These are phyloP conservation scores for Raddia distichophylla DNA, from an alignment of 176 grass and related monocot genomes.

Conservation along the genomic window DNA sequence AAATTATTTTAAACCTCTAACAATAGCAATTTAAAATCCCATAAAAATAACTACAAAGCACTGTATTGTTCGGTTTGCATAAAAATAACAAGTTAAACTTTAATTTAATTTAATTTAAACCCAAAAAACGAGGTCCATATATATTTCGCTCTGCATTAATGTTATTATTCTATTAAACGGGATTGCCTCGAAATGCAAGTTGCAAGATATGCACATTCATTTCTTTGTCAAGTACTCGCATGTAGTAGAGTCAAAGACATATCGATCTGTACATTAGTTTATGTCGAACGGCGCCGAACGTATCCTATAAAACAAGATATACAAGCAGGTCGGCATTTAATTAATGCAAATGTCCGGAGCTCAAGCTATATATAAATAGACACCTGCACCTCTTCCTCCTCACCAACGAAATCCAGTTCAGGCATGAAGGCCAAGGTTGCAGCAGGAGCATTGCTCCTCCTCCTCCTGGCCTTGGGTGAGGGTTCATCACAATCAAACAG, in stretches of 20 bases:
- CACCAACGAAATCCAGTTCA: not conserved
- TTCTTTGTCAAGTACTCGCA: not conserved
- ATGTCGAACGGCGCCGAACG: too few species aligned
- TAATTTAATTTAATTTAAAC: too few species aligned
- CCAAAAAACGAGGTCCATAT: too few species aligned
- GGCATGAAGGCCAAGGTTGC: constrained; percentile 4
- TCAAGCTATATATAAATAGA: not conserved
- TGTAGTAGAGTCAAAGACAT: not conserved
- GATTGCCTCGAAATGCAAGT: not conserved
- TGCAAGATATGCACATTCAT: not conserved
- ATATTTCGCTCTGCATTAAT: too few species aligned
- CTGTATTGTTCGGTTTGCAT: too few species aligned
- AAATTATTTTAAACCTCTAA: too few species aligned
- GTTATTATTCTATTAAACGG: not conserved
- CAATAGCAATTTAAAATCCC: too few species aligned
- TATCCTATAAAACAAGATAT: not conserved
- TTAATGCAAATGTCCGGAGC: not conserved
- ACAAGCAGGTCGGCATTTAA: not conserved
- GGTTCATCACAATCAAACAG: not conserved
- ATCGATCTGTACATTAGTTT: not conserved
- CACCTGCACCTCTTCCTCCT: too few species aligned
- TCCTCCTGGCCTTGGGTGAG: constrained; percentile 7
- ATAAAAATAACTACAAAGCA: too few species aligned
- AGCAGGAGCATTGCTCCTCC: not conserved
- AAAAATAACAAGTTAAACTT: too few species aligned